Evolutionary conservation across 805 yeast species (phyloP), one percentile per base, ranked within the genome.

Genomic region (Pichia californica): DNA sequence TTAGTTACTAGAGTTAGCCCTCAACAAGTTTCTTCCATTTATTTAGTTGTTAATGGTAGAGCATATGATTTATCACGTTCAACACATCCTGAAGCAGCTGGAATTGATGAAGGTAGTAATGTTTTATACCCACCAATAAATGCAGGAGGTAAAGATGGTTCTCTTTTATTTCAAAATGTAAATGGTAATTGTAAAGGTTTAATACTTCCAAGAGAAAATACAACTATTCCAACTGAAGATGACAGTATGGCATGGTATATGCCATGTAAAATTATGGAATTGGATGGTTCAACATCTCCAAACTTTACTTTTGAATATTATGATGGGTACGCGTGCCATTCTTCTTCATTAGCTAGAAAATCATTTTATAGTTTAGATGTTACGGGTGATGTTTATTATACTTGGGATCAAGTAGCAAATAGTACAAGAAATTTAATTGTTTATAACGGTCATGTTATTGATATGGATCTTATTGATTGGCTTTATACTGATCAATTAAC

Each of bases 311-410:
- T 66, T 25, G 72, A 71, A 18, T 79, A 79, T 57, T 89, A 88
- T 60, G 65, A 71, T 37, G 97, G 97, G 8, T 88, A 86, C 77
- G 94, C 91, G 2, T 91, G 98, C 61, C 96, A 93, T 64, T 85
- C 97, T 1, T 73, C 86, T 4, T 55, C 72, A 7, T 50, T 57
- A 2, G 89, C 96, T 0, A 77, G 98, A 57, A 62, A 73, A 3
- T 72, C 83, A 1, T 91, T 76, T 58, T 85, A 83, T 59, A 42
- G 50, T 18, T 65, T 85, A 53, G 61, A 74, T 21, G 74, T 73
- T 29, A 65, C 71, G 25, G 96, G 91, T 6, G 88, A 84, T 50
- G 82, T 91, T 5, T 88, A 75, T 61, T 93, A 81, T 64, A 81
- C 88, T 6, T 93, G 99, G 99, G 87, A 86, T 43, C 94, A 85